Percentiles rank a stretch among this genome's conserved stretches.
Conservation (phyloP, 805 yeast species). For the Suhomyces emberorum region DNA sequence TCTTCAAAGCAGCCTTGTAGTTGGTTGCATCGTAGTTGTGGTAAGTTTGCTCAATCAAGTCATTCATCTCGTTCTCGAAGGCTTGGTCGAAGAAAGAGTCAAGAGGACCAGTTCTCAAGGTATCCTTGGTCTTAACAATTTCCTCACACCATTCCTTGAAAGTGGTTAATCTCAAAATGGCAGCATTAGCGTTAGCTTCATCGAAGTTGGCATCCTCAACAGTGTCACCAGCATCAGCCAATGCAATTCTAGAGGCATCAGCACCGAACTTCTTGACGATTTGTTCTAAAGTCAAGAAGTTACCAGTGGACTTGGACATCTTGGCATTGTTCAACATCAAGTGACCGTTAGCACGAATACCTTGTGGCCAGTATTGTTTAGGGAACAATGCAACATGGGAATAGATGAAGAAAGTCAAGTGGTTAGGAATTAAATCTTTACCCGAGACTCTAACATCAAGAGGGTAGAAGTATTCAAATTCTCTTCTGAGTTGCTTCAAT, state of each 20-base stretch:
- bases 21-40: conserved; percentile 67
- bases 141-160: conserved; percentile 96
- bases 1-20: conserved; percentile 86
- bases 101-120: conserved; percentile 47
- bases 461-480: conserved; percentile 96
- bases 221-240: conserved; percentile 98
- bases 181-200: conserved; percentile 95
- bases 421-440: conserved; percentile 96
- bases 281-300: conserved; percentile 87
- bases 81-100: conserved; percentile 77
- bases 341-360: conserved; percentile 94
- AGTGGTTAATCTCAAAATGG: conserved; percentile 87
- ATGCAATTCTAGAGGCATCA: conserved; percentile 94
- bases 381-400: conserved; percentile 92
- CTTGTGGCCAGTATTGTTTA: conserved; percentile 86
- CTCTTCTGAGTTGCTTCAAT: conserved; percentile 77
- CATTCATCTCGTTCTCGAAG: conserved; percentile 91
- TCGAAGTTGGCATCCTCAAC: conserved; percentile 98
- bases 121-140: conserved; percentile 46
- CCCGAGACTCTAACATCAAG: conserved; percentile 90
- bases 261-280: conserved; percentile 90
- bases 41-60: conserved; percentile 69
- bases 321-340: conserved; percentile 91
- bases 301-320: conserved; percentile 98
- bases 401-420: conserved; percentile 92